These are phyloP conservation scores for Phaeosphaeria sp. DNA, from an alignment of 2,329 filamentous ascomycete genomes.

Conservation along the genomic window DNA sequence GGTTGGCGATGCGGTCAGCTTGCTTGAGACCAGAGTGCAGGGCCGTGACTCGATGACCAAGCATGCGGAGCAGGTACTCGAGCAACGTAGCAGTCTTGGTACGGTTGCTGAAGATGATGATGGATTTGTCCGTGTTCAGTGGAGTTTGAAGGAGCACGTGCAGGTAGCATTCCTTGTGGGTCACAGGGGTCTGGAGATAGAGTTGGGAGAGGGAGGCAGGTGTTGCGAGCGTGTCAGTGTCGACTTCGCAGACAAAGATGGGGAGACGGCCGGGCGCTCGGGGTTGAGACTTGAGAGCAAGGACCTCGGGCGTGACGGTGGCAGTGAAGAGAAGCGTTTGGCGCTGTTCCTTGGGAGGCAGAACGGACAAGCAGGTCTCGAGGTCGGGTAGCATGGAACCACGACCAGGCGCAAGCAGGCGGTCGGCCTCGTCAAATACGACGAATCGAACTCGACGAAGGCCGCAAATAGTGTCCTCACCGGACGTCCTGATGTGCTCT, in stretches of 20 bases:
- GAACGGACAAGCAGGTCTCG: conserved; percentile 80
- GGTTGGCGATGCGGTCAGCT: conserved; percentile 81
- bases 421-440: conserved; percentile 94
- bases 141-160: conserved; percentile 83
- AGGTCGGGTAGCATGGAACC: conserved; percentile 96
- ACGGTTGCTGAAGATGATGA: conserved; percentile 94
- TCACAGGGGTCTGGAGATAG: conserved; percentile 87
- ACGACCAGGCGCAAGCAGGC: conserved; percentile 74
- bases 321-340: conserved; percentile 97
- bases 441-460: conserved; percentile 81
- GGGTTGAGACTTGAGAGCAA: conserved; percentile 81
- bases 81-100: conserved; percentile 87
- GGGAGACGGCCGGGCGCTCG: conserved; percentile 74
- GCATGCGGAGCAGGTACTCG: conserved; percentile 83
- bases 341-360: conserved; percentile 79
- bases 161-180: conserved; percentile 92
- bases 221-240: conserved; percentile 74
- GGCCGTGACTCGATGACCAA: conserved; percentile 88
- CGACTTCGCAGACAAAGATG: conserved; percentile 88
- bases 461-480: conserved; percentile 86
- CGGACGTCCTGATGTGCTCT: conserved; percentile 90
- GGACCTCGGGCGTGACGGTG: conserved; percentile 90
- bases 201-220: conserved; percentile 82
- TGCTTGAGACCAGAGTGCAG: conserved; percentile 89
- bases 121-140: conserved; percentile 73